These are phyloP conservation scores for Nicotiana sylvestris DNA, from an alignment of 257 asterid species.

Conservation along the genomic window DNA sequence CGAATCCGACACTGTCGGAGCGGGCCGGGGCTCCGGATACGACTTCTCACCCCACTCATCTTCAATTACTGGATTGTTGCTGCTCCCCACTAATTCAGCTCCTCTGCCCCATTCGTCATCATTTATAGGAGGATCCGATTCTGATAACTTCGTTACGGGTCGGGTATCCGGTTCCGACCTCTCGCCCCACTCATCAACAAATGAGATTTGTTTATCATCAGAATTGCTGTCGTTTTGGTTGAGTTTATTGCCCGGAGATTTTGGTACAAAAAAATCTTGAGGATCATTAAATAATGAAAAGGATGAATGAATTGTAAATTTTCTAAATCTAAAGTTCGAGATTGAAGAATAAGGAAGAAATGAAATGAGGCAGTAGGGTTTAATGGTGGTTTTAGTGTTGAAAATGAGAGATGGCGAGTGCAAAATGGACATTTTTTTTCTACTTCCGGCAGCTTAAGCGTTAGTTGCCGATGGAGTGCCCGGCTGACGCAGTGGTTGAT, in stretches of 20 bases:
- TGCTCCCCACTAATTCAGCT: background rate
- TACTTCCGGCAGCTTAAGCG: background rate
- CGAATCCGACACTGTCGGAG: slow-evolving; percentile 33
- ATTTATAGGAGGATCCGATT: slow-evolving; percentile 2
- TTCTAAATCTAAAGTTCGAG: background rate
- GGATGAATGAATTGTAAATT: background rate
- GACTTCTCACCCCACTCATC: slow-evolving; percentile 11
- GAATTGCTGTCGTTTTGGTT: background rate
- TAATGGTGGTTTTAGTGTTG: background rate
- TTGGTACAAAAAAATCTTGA: background rate
- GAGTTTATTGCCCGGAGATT: background rate
- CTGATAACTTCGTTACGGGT: slow-evolving; percentile 13
- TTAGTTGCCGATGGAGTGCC: background rate
- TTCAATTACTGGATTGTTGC: background rate
- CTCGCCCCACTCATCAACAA: slow-evolving; percentile 86
- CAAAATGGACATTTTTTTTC: background rate
- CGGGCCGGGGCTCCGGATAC: slow-evolving; percentile 52
- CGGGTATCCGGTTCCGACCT: slow-evolving; percentile 5
- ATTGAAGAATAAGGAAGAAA: background rate
- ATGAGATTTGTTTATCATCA: slow-evolving; percentile 19
- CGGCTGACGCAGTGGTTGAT: background rate
- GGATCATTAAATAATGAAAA: background rate
- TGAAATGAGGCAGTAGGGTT: background rate
- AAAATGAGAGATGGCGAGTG: background rate
- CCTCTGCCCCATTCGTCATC: background rate